phyloP scores from a whole-genome alignment of 1,284 basidiomycete species.

The Fistulina hepatica region DNA sequence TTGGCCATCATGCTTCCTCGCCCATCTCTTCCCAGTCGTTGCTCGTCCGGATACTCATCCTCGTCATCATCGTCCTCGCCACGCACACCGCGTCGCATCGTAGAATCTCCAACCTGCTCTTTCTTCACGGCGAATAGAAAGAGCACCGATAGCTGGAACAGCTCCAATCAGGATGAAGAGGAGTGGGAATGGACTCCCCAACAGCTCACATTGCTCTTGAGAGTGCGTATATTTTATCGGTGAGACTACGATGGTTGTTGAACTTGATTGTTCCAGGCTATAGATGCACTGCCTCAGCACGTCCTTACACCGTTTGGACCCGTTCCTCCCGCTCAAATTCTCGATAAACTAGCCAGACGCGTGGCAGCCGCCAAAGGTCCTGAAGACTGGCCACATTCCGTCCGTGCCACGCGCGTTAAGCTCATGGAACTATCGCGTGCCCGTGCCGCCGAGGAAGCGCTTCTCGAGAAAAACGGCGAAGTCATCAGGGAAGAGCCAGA shows the following conservation, averaged over 20 bases:
- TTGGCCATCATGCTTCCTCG: constrained; percentile 46
- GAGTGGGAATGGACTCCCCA: constrained; percentile 66
- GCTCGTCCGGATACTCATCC: constrained; percentile 30
- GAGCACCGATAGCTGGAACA: constrained; percentile 74
- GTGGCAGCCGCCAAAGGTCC: constrained; percentile 60
- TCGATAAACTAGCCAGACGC: constrained; percentile 72
- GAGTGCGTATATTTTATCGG: constrained; percentile 35
- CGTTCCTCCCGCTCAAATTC: constrained; percentile 68
- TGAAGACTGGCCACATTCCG: constrained; percentile 67
- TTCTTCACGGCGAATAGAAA: constrained; percentile 46
- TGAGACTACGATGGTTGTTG: constrained; percentile 9
- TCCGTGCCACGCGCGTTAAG: constrained; percentile 68
- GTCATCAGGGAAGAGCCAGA: constrained; percentile 27
- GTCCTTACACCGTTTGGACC: constrained; percentile 72
- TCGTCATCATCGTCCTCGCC: constrained; percentile 40
- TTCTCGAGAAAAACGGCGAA: constrained; percentile 25
- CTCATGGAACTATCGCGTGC: constrained; percentile 60
- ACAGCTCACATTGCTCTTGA: constrained; percentile 50
- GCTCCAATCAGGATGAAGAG: constrained; percentile 56
- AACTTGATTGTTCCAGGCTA: constrained; percentile 37
- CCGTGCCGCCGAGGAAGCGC: constrained; percentile 45
- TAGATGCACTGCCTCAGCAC: constrained; percentile 72
- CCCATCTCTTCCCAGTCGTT: constrained; percentile 34
- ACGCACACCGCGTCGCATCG: constrained; percentile 31
- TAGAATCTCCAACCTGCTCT: constrained; percentile 36